Percentiles rank a stretch among this genome's conserved stretches.
Evolutionary conservation across 2,329 filamentous ascomycete species (phyloP).

Genomic region (Hypoxylon sp.): DNA sequence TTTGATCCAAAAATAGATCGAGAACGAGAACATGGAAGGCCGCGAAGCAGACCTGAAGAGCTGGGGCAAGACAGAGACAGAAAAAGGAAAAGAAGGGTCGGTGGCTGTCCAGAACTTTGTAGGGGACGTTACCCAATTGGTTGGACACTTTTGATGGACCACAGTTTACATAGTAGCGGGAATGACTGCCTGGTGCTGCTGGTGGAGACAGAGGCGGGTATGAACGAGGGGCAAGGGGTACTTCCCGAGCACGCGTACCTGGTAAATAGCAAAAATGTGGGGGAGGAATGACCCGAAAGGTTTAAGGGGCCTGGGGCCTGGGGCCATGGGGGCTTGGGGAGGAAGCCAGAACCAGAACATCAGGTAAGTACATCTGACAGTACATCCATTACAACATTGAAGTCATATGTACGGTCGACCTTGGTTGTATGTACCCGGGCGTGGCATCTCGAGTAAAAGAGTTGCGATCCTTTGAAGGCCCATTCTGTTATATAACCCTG

Average conservation of each 20-base stretch:
- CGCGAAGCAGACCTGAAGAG: constrained; percentile 13
- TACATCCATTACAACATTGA: neutral
- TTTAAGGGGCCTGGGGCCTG: no score
- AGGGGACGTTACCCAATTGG: constrained; percentile 15
- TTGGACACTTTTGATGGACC: constrained; percentile 7
- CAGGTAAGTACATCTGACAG: no score
- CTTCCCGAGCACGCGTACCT: constrained; percentile 35
- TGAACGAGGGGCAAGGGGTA: constrained; percentile 8
- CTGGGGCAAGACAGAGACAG: constrained; percentile 28
- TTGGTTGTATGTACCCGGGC: neutral
- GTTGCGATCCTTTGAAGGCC: neutral
- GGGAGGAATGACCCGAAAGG: neutral
- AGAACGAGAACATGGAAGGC: constrained; percentile 7
- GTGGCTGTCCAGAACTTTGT: constrained; percentile 21
- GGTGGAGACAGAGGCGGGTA: neutral
- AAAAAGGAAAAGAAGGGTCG: constrained; percentile 18
- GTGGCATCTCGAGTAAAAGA: no score
- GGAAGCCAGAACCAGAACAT: neutral
- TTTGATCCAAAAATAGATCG: constrained; percentile 20
- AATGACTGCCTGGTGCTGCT: neutral
- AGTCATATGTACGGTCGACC: no score
- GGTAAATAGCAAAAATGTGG: constrained; percentile 27
- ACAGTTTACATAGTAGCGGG: neutral
- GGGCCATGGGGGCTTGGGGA: no score
- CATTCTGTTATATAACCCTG: constrained; percentile 9